Conservation (phyloP, 2,329 filamentous ascomycete species). For the Aspergillus sojae region DNA sequence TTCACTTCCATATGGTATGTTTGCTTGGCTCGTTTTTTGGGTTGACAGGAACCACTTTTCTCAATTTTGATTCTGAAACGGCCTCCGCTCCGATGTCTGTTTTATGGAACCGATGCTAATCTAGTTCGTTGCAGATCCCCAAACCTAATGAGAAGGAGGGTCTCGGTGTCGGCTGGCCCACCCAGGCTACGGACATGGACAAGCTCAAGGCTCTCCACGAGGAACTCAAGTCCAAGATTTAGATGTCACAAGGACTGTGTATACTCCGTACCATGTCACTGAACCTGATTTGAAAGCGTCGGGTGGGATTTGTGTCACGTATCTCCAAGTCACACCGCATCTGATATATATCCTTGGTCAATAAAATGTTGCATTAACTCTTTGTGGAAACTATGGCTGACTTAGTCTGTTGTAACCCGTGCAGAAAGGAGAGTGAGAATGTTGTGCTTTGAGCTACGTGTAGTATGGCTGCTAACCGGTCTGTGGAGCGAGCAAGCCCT, state of each 20-base stretch:
- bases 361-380: neutral
- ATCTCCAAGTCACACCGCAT: neutral
- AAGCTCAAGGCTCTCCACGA: constrained; percentile 77
- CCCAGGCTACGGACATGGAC: constrained; percentile 75
- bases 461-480: neutral
- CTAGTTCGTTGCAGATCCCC: constrained; percentile 67
- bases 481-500: no score
- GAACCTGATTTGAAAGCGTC: neutral
- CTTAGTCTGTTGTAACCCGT: neutral
- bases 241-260: constrained; percentile 26
- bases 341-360: neutral
- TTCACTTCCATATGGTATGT: constrained; percentile 89
- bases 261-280: neutral
- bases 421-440: neutral
- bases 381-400: neutral
- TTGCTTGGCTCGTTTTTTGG: neutral
- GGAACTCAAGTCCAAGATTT: constrained; percentile 90
- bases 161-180: constrained; percentile 77
- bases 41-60: neutral
- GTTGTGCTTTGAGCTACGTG: neutral
- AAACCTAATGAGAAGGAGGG: constrained; percentile 87
- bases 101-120: constrained; percentile 5
- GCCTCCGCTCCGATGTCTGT: neutral
- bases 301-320: neutral
- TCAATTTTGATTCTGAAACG: neutral